phyloP scores from a whole-genome alignment of 2,329 filamentous ascomycete species.

The Neofusicoccum sp. region DNA sequence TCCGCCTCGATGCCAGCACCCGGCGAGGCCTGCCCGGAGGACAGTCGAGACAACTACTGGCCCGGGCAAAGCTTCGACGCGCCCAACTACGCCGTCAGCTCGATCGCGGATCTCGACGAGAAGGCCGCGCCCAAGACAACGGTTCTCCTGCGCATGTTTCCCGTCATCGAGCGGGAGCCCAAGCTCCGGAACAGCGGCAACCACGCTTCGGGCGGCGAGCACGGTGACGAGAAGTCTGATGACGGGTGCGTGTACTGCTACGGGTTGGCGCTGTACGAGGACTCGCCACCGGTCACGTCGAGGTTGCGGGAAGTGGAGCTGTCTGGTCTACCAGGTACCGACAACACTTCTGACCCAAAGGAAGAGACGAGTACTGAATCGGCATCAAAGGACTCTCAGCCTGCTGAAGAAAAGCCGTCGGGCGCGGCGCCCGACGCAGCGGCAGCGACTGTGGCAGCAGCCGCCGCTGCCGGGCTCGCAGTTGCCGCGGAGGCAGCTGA shows the following conservation, averaged over 20 bases:
- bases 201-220: constrained; percentile 27
- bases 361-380: constrained; percentile 14
- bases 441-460: not conserved
- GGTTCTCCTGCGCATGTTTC: constrained; percentile 52
- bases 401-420: not conserved
- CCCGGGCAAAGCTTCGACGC: constrained; percentile 34
- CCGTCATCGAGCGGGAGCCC: constrained; percentile 52
- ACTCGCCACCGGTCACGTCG: constrained; percentile 29
- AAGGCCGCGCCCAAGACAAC: constrained; percentile 29
- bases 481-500: not conserved
- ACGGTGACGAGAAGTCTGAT: constrained; percentile 42
- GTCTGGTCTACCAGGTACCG: constrained; percentile 4
- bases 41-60: constrained; percentile 38
- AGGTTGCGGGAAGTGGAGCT: constrained; percentile 8
- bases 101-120: constrained; percentile 27
- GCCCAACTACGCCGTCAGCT: constrained; percentile 25
- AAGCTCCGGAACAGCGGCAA: constrained; percentile 34
- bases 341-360: constrained; percentile 4
- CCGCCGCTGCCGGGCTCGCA: not conserved
- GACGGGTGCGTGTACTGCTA: constrained; percentile 50
- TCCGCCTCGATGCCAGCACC: constrained; percentile 48
- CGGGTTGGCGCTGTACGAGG: constrained; percentile 51
- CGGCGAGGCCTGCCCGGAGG: constrained; percentile 28
- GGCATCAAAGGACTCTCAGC: constrained; percentile 5
- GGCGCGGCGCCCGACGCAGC: not conserved